Evolutionary conservation across 2,329 filamentous ascomycete genomes (phyloP).

Genomic region (Cladophialophora exuberans): DNA sequence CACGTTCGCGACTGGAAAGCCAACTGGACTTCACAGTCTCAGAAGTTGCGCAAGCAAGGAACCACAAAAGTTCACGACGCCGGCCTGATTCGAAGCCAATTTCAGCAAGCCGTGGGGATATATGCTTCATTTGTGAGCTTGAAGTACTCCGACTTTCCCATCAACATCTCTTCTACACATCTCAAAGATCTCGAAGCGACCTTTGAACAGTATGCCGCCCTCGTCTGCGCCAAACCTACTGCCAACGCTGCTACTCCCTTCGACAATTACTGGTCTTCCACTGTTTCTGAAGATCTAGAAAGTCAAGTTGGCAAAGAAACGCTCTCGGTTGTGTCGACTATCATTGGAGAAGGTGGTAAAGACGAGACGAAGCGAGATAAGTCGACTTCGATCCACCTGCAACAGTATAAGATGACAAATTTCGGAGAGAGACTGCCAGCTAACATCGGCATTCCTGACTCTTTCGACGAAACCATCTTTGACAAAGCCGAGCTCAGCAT

Average conservation of each 20-base stretch:
- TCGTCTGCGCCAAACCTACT: constrained; percentile 46
- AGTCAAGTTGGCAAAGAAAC: constrained; percentile 26
- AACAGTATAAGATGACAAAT: constrained; percentile 32
- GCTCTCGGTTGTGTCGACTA: constrained; percentile 27
- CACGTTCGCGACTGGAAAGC: constrained; percentile 61
- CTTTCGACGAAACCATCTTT: constrained; percentile 59
- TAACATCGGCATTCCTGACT: constrained; percentile 44
- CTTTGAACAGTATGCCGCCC: constrained; percentile 58
- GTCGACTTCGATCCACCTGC: constrained; percentile 16
- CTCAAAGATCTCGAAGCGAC: constrained; percentile 58
- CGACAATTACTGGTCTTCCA: constrained; percentile 34
- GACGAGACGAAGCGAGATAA: constrained; percentile 11
- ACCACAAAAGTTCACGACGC: constrained; percentile 29
- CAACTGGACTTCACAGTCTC: constrained; percentile 34
- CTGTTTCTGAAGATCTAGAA: constrained; percentile 34
- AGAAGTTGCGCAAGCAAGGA: constrained; percentile 29
- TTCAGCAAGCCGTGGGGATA: constrained; percentile 63
- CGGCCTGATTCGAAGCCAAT: constrained; percentile 54
- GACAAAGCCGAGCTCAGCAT: constrained; percentile 63
- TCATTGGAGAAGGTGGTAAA: constrained; percentile 16
- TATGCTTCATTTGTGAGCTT: constrained; percentile 65
- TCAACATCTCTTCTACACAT: constrained; percentile 66
- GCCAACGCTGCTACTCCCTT: constrained; percentile 46
- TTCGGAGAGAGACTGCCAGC: constrained; percentile 39
- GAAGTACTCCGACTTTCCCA: constrained; percentile 65